Conservation (phyloP, 2,329 filamentous ascomycete genomes). For the Coleophoma cylindrospora region DNA sequence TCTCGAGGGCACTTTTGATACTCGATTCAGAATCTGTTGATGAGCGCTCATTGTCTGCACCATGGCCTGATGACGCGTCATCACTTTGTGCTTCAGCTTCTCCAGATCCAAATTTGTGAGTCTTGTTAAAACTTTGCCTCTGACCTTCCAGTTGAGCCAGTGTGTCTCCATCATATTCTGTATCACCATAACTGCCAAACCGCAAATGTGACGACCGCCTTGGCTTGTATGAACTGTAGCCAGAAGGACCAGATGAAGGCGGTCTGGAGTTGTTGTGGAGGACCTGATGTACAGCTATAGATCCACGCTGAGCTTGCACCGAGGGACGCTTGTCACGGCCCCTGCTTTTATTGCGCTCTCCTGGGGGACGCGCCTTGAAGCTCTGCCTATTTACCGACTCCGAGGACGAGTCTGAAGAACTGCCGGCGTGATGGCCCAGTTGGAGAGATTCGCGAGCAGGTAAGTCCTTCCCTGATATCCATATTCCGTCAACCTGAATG, state of each 20-base stretch:
- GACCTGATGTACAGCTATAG: not conserved
- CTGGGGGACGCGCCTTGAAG: not conserved
- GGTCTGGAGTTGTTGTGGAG: not conserved
- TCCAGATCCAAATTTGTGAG: slow-evolving; percentile 10
- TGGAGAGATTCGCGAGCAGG: slow-evolving; percentile 18
- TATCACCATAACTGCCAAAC: slow-evolving; percentile 21
- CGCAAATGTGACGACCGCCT: slow-evolving; percentile 27
- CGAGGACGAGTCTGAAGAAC: slow-evolving; percentile 8
- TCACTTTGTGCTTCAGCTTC: slow-evolving; percentile 6
- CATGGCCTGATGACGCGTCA: slow-evolving; percentile 13
- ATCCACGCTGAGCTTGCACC: no score
- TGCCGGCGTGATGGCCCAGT: slow-evolving; percentile 7
- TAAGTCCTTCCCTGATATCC: slow-evolving; percentile 42
- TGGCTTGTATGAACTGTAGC: slow-evolving; percentile 24
- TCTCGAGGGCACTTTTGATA: slow-evolving; percentile 2
- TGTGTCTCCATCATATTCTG: slow-evolving; percentile 19
- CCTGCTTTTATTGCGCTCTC: not conserved
- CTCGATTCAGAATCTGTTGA: slow-evolving; percentile 23
- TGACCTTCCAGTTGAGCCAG: slow-evolving; percentile 20
- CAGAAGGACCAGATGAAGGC: not conserved
- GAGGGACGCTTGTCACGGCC: no score
- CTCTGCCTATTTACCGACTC: not conserved
- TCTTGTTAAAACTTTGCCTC: slow-evolving; percentile 7
- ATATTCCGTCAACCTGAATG: slow-evolving; percentile 80
- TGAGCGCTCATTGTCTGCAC: slow-evolving; percentile 24